Evolutionary conservation across 2,329 filamentous ascomycete species (phyloP).

Genomic region (Colletotrichum brevisporum): DNA sequence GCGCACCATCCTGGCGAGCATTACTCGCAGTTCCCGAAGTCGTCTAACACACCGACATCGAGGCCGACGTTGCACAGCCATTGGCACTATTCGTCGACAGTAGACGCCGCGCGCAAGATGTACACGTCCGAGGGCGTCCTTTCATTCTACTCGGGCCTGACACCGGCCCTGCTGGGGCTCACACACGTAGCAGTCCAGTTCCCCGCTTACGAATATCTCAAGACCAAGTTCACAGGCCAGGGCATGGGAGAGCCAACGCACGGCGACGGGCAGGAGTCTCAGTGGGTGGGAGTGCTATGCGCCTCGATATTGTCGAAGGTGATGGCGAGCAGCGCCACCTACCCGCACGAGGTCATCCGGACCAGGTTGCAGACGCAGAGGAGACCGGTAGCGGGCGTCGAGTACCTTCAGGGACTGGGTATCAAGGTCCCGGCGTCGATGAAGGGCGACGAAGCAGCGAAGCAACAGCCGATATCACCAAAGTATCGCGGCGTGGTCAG

Average conservation of each 20-base stretch:
- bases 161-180: slow-evolving; percentile 90
- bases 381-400: slow-evolving; percentile 72
- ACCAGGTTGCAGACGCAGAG: slow-evolving; percentile 96
- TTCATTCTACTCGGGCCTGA: slow-evolving; percentile 96
- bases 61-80: slow-evolving; percentile 73
- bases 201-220: slow-evolving; percentile 94
- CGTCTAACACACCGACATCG: slow-evolving; percentile 67
- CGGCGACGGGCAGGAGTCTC: slow-evolving; percentile 70
- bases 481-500: slow-evolving; percentile 84
- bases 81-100: slow-evolving; percentile 92
- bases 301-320: slow-evolving; percentile 96
- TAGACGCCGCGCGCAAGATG: slow-evolving; percentile 96
- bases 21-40: slow-evolving; percentile 62
- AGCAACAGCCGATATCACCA: slow-evolving; percentile 51
- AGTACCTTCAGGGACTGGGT: slow-evolving; percentile 65
- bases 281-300: slow-evolving; percentile 87
- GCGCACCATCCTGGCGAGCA: slow-evolving; percentile 61
- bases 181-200: slow-evolving; percentile 98
- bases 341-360: slow-evolving; percentile 96
- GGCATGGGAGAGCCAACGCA: slow-evolving; percentile 81
- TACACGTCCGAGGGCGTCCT: slow-evolving; percentile 88
- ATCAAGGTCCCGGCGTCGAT: slow-evolving; percentile 58
- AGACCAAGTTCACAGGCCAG: slow-evolving; percentile 89
- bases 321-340: slow-evolving; percentile 93
- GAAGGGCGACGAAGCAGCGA: slow-evolving; percentile 54